These are phyloP conservation scores for Leptoxyphium fumago DNA, from an alignment of 2,329 filamentous ascomycete species.

Conservation along the genomic window DNA sequence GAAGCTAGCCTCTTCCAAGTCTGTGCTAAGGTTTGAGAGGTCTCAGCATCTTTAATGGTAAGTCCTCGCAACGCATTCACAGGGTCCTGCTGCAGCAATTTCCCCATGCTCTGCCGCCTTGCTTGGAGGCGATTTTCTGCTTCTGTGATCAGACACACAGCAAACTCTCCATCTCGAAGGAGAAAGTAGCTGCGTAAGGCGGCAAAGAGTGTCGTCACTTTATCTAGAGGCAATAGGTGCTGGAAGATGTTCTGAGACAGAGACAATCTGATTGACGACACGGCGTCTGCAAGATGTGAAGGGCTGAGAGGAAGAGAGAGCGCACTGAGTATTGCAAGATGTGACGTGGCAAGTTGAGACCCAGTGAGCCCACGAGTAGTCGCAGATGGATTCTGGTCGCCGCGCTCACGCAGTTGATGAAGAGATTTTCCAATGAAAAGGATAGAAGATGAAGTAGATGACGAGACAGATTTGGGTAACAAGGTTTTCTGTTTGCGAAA, in stretches of 20 bases:
- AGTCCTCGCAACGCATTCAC: conserved; percentile 45
- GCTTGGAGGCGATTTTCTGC: conserved; percentile 67
- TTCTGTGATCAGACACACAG: conserved; percentile 69
- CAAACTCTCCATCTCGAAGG: conserved; percentile 79
- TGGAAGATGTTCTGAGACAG: conserved; percentile 75
- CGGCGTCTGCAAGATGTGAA: conserved; percentile 52
- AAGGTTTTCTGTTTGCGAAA: conserved; percentile 22
- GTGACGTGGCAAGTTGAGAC: conserved; percentile 48
- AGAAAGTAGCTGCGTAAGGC: conserved; percentile 78
- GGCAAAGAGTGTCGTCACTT: conserved; percentile 61
- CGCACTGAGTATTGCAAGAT: conserved; percentile 53
- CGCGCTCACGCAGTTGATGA: conserved; percentile 53
- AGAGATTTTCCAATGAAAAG: conserved; percentile 82
- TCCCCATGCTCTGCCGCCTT: conserved; percentile 47
- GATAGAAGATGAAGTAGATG: conserved; percentile 63
- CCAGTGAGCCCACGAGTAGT: conserved; percentile 20
- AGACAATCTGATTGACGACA: conserved; percentile 63
- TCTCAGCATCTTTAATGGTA: conserved; percentile 73
- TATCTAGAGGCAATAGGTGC: conserved; percentile 61
- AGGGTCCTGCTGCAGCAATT: conserved; percentile 35
- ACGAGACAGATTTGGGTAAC: conserved; percentile 65
- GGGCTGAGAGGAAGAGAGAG: conserved; percentile 61
- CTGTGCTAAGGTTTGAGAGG: conserved; percentile 58
- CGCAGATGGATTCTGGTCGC: conserved; percentile 1
- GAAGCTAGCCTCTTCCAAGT: conserved; percentile 71